phyloP scores from a whole-genome alignment of 2,329 filamentous ascomycete species.

The Zymoseptoria tritici region DNA sequence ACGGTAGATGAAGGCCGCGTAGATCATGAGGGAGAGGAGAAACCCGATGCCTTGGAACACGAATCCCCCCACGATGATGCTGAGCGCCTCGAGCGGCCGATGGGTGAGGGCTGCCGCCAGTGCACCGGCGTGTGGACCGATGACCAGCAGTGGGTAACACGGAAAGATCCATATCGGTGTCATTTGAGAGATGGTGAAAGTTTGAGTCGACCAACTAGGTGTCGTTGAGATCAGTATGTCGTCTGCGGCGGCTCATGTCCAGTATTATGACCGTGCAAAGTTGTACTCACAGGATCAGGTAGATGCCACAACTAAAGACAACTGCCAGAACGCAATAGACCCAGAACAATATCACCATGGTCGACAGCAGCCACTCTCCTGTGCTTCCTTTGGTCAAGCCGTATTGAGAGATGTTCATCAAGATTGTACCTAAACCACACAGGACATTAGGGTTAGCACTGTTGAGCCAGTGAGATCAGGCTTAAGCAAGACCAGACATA shows the following conservation, averaged over 20 bases:
- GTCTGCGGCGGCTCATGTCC: no score
- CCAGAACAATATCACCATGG: conserved; percentile 67
- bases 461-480: background rate
- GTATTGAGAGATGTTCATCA: conserved; percentile 68
- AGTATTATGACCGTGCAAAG: background rate
- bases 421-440: conserved; percentile 30
- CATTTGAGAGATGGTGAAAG: conserved; percentile 72
- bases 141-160: conserved; percentile 70
- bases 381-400: conserved; percentile 44
- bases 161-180: conserved; percentile 85
- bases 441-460: background rate
- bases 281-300: conserved; percentile 58
- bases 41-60: conserved; percentile 59
- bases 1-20: conserved; percentile 74
- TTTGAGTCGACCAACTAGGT: conserved; percentile 52
- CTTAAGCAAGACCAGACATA: background rate
- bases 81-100: conserved; percentile 36
- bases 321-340: conserved; percentile 63
- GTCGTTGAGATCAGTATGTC: no score
- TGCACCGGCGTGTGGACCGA: conserved; percentile 63
- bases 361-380: conserved; percentile 48
- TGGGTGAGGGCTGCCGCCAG: conserved; percentile 42
- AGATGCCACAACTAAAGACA: conserved; percentile 61
- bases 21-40: conserved; percentile 67
- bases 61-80: conserved; percentile 52